phyloP scores from a whole-genome alignment of 352 stramenopile species.

The Globisporangium spinosum region DNA sequence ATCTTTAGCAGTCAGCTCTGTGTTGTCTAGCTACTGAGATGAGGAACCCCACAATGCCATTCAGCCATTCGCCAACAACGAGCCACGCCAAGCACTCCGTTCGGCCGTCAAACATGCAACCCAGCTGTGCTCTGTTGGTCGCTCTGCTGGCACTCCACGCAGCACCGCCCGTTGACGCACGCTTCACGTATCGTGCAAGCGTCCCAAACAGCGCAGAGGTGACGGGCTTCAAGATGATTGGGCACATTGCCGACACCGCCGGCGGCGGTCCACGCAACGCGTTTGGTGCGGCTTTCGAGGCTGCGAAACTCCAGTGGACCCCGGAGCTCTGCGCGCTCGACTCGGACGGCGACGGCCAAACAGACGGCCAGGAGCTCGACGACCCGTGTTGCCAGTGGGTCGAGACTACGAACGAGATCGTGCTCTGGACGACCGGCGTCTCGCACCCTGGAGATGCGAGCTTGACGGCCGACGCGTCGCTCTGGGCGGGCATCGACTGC shows the following conservation, averaged over 20 bases:
- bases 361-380: slow-evolving; percentile 55
- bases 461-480: slow-evolving; percentile 13
- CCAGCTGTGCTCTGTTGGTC: neutral
- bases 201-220: neutral
- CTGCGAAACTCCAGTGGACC: neutral
- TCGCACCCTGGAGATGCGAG: slow-evolving; percentile 19
- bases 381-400: slow-evolving; percentile 36
- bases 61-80: neutral
- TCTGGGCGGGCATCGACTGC: slow-evolving; percentile 22
- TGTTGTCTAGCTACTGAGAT: neutral
- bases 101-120: too few relatives aligned
- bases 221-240: neutral
- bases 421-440: slow-evolving; percentile 14
- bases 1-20: neutral
- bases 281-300: slow-evolving; percentile 29
- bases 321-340: slow-evolving; percentile 22
- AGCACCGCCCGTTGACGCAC: neutral
- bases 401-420: neutral
- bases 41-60: neutral
- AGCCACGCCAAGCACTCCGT: neutral
- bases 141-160: neutral
- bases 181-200: neutral
- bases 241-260: neutral
- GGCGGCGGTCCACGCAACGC: slow-evolving; percentile 24
- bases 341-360: slow-evolving; percentile 42